A percentile compares a stretch with the other conserved stretches of the same genome.
These are phyloP conservation scores for Quercus wislizeni DNA, from an alignment of 306 rosid genomes.

Conservation along the genomic window DNA sequence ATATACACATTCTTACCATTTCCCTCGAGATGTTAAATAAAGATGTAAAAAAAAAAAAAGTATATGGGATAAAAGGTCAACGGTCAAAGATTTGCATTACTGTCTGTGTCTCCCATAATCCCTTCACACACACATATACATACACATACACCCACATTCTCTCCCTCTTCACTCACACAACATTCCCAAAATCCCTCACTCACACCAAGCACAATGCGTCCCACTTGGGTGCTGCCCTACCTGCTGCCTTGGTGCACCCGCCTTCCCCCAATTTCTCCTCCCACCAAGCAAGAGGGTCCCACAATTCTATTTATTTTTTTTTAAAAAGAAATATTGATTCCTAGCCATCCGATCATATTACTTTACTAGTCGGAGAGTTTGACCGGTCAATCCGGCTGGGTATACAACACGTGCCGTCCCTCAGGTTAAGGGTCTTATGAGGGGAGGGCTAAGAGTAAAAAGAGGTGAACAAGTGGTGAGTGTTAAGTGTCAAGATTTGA, in stretches of 20 bases:
- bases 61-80: constrained; percentile 38
- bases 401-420: constrained; percentile 20
- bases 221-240: constrained; percentile 65
- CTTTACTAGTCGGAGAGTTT: constrained; percentile 41
- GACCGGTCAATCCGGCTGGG: constrained; percentile 24
- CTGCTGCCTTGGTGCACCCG: constrained; percentile 60
- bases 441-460: background rate
- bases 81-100: constrained; percentile 83
- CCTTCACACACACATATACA: constrained; percentile 12
- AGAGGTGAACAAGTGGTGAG: constrained; percentile 21
- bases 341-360: constrained; percentile 37
- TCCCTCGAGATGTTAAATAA: constrained; percentile 75
- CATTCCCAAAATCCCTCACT: constrained; percentile 71
- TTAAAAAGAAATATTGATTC: background rate
- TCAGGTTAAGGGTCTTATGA: background rate
- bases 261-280: constrained; percentile 34
- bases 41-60: background rate
- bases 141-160: constrained; percentile 17
- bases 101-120: constrained; percentile 58
- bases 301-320: background rate
- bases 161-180: constrained; percentile 28
- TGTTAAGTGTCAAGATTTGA: constrained; percentile 6
- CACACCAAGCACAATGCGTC: constrained; percentile 59
- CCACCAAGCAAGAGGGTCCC: constrained; percentile 13
- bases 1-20: too few species aligned